Conservation (phyloP, 2,329 filamentous ascomycete genomes). For the Coniochaeta sp. region DNA sequence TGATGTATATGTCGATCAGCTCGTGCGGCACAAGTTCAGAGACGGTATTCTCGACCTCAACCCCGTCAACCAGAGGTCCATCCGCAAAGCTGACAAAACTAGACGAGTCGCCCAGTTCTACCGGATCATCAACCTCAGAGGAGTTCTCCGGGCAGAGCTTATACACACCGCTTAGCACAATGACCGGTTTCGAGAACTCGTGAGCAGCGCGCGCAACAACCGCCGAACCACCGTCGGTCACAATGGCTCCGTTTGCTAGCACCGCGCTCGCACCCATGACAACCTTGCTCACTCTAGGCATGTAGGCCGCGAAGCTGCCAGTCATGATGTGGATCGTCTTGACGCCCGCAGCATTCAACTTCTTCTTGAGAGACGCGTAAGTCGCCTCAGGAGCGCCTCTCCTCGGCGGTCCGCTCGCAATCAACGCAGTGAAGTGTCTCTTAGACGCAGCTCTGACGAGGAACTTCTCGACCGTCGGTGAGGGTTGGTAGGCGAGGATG, state of each 20-base stretch:
- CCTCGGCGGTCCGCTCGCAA: constrained; percentile 57
- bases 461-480: constrained; percentile 81
- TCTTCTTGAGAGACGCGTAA: constrained; percentile 60
- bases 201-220: constrained; percentile 80
- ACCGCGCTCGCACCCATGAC: constrained; percentile 83
- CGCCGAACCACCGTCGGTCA: constrained; percentile 76
- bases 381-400: constrained; percentile 27
- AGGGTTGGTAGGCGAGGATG: constrained; percentile 82
- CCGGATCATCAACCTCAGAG: constrained; percentile 70
- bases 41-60: constrained; percentile 32
- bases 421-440: constrained; percentile 84
- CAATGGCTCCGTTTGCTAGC: constrained; percentile 77
- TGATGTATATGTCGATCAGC: constrained; percentile 18
- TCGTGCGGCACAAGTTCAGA: constrained; percentile 17
- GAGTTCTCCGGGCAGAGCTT: constrained; percentile 88
- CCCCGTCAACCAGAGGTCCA: constrained; percentile 67
- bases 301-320: constrained; percentile 81
- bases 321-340: constrained; percentile 79
- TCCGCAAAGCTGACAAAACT: constrained; percentile 72
- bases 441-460: constrained; percentile 80
- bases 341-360: constrained; percentile 69
- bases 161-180: constrained; percentile 86
- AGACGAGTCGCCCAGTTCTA: constrained; percentile 80
- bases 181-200: constrained; percentile 73
- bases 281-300: constrained; percentile 93